Percentiles rank a stretch among this genome's conserved stretches.
Evolutionary conservation across 78 protist species (phyloP).

Genomic region (Dictyostelium brefeldianum): DNA sequence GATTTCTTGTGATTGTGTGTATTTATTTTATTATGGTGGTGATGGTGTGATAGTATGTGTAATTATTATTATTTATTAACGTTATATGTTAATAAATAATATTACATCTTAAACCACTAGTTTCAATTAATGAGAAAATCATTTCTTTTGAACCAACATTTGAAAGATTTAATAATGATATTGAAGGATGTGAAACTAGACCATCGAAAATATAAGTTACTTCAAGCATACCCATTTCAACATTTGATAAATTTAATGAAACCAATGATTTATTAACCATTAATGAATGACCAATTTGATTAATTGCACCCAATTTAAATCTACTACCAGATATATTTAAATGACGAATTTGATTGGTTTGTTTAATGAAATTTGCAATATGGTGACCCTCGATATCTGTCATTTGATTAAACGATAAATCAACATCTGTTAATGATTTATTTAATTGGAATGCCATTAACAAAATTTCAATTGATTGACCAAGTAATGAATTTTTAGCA

Average conservation of each 20-base stretch:
- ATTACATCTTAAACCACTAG: conserved; percentile 1
- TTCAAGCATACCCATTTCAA: not conserved
- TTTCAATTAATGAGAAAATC: not conserved
- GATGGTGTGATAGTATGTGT: no score
- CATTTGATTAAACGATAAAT: not conserved
- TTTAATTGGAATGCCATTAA: conserved; percentile 1
- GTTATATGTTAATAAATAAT: conserved; percentile 9
- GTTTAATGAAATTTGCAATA: not conserved
- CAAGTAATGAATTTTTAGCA: not conserved
- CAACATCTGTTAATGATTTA: not conserved
- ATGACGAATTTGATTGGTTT: not conserved
- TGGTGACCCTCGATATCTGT: not conserved
- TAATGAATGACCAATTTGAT: not conserved
- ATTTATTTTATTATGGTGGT: no score
- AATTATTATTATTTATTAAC: no score
- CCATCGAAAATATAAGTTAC: conserved; percentile 25
- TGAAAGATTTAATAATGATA: conserved; percentile 6
- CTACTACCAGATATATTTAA: not conserved
- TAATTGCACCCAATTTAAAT: not conserved
- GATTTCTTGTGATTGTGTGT: no score
- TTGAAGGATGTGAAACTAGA: not conserved
- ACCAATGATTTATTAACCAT: conserved; percentile 1
- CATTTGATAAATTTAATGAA: not conserved
- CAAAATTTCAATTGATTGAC: not conserved
- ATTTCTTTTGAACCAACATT: conserved; percentile 15